phyloP scores from a whole-genome alignment of 2,329 filamentous ascomycete genomes.

The Monosporascus sp. region DNA sequence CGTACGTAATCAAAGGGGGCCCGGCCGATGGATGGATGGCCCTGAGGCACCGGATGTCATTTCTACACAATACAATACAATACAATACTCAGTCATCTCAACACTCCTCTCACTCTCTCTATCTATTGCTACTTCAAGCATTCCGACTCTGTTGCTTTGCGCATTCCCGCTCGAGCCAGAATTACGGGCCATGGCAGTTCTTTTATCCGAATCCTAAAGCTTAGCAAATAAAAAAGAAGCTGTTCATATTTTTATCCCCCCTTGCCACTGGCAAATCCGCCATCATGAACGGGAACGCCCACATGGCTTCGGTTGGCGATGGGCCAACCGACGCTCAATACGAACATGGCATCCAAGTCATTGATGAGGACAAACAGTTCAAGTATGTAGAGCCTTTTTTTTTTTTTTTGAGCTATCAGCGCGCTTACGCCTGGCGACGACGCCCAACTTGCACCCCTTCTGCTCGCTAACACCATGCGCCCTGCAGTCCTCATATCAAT shows the following conservation, averaged over 20 bases:
- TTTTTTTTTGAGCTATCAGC: not conserved
- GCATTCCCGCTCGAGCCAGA: not conserved
- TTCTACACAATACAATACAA: not conserved
- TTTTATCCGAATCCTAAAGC: not conserved
- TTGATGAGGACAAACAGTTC: constrained; percentile 94
- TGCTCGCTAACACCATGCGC: constrained; percentile 9
- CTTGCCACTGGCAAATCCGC: constrained; percentile 7
- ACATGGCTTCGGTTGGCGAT: constrained; percentile 70
- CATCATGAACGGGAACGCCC: constrained; percentile 76
- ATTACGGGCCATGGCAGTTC: not conserved
- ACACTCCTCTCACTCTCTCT: no score
- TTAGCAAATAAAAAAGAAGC: not conserved
- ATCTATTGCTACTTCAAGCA: no score
- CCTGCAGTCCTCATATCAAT: constrained; percentile 63
- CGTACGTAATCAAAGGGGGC: not conserved
- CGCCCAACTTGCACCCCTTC: not conserved
- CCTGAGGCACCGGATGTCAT: not conserved
- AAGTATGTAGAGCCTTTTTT: constrained; percentile 58
- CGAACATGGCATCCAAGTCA: constrained; percentile 92
- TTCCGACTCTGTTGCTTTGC: not conserved
- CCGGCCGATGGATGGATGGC: no score
- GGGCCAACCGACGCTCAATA: constrained; percentile 62
- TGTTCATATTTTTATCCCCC: not conserved
- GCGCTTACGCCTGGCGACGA: no score
- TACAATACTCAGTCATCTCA: not conserved